A percentile compares a stretch with the other conserved stretches of the same genome.
phyloP scores from a whole-genome alignment of 179 eudicot genomes.

The Amaranthus tricolor region DNA sequence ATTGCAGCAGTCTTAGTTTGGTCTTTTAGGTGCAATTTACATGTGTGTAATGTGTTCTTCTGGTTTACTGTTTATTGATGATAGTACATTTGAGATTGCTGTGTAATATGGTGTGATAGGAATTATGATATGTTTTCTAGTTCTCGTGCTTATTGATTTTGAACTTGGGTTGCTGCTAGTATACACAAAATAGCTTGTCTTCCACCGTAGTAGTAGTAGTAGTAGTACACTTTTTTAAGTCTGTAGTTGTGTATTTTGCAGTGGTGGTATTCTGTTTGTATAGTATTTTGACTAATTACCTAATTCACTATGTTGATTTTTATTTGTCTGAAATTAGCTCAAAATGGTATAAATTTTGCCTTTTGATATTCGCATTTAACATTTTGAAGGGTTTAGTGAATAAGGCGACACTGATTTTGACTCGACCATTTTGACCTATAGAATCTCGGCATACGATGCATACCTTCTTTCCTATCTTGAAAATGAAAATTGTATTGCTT shows the following conservation, averaged over 20 bases:
- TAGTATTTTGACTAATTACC: no score
- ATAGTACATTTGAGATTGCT: background rate
- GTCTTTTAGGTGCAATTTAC: background rate
- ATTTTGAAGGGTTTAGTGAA: no score
- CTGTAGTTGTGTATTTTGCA: background rate
- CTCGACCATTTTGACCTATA: background rate
- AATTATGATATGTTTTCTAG: background rate
- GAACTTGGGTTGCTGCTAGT: background rate
- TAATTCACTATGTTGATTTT: no score
- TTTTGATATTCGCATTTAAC: no score
- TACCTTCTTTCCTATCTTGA: no score
- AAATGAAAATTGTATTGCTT: no score
- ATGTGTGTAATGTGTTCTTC: conserved; percentile 7
- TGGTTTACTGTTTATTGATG: background rate
- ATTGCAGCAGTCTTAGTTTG: conserved; percentile 11
- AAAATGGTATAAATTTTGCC: no score
- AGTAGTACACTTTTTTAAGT: background rate
- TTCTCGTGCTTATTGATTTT: background rate
- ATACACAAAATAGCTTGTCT: background rate
- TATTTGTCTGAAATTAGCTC: no score
- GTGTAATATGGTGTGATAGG: background rate
- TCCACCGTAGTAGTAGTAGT: no score
- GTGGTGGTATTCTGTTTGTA: conserved; percentile 6
- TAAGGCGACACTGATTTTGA: background rate
- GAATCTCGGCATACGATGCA: no score